These are phyloP conservation scores for Cyclaneusma minus DNA, from an alignment of 2,329 filamentous ascomycete genomes.

Conservation along the genomic window DNA sequence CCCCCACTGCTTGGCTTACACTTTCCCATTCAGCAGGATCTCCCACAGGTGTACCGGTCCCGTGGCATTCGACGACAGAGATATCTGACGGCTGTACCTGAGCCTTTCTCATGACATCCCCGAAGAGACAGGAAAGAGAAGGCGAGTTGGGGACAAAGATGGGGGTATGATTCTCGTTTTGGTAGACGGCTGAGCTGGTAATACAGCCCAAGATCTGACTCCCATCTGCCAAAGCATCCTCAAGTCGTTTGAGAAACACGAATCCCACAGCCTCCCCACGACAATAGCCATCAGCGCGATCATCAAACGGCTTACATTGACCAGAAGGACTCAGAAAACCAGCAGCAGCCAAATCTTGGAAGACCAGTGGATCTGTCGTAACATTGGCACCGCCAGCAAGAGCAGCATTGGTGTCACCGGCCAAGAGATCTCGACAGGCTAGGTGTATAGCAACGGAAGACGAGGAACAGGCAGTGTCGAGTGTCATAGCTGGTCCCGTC, in stretches of 20 bases:
- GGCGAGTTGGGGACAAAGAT: too few relatives aligned
- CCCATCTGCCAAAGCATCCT: slow-evolving; percentile 62
- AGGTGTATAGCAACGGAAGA: slow-evolving; percentile 58
- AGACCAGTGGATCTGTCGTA: slow-evolving; percentile 69
- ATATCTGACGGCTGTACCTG: too few relatives aligned
- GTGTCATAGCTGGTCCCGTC: slow-evolving; percentile 53
- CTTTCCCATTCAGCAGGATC: too few relatives aligned
- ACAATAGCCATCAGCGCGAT: slow-evolving; percentile 69
- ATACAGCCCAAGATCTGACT: slow-evolving; percentile 28
- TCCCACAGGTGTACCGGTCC: too few relatives aligned
- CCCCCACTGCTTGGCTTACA: too few relatives aligned
- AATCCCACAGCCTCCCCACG: slow-evolving; percentile 63
- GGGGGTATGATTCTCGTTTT: too few relatives aligned
- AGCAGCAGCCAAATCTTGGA: slow-evolving; percentile 58
- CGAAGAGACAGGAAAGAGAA: too few relatives aligned
- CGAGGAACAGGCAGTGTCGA: slow-evolving; percentile 69
- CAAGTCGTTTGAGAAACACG: slow-evolving; percentile 63
- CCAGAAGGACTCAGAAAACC: slow-evolving; percentile 67
- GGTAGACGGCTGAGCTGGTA: slow-evolving; percentile 16
- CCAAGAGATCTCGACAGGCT: slow-evolving; percentile 57
- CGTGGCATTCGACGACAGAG: too few relatives aligned
- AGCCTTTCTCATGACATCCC: too few relatives aligned
- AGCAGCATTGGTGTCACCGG: slow-evolving; percentile 66
- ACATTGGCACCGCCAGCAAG: slow-evolving; percentile 67
- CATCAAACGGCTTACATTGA: slow-evolving; percentile 68